A percentile compares a stretch with the other conserved stretches of the same genome.
These are phyloP conservation scores for Heterobasidion annosum DNA, from an alignment of 1,284 basidiomycete genomes.

Conservation along the genomic window DNA sequence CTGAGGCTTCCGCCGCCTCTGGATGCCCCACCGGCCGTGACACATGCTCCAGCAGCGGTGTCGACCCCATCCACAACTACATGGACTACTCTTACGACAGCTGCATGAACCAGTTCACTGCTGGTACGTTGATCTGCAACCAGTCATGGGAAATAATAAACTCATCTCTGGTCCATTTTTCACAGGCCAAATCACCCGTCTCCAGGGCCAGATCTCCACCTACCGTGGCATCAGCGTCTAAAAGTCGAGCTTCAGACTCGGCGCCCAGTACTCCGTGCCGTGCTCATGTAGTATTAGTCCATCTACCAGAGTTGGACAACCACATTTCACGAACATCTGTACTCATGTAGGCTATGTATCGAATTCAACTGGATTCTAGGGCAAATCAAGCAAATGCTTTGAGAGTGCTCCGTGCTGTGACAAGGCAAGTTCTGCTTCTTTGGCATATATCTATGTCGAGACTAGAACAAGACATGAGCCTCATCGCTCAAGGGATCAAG, in stretches of 20 bases:
- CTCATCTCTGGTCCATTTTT: neutral
- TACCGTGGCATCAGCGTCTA: constrained; percentile 31
- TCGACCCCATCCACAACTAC: constrained; percentile 36
- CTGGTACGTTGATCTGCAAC: constrained; percentile 14
- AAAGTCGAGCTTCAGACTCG: neutral
- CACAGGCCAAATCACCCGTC: constrained; percentile 27
- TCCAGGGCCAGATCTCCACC: constrained; percentile 31
- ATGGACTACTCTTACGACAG: constrained; percentile 19
- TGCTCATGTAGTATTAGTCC: too few relatives aligned
- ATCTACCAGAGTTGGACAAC: too few relatives aligned
- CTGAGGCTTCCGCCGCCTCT: constrained; percentile 32
- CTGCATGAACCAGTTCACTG: constrained; percentile 42
- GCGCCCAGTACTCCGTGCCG: neutral
- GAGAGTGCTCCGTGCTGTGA: too few relatives aligned
- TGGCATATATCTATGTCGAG: too few relatives aligned
- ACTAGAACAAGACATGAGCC: too few relatives aligned
- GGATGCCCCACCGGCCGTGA: constrained; percentile 39
- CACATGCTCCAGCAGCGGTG: constrained; percentile 33
- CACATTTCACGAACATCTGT: too few relatives aligned
- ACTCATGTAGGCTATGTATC: too few relatives aligned
- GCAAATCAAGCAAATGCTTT: too few relatives aligned
- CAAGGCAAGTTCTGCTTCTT: too few relatives aligned
- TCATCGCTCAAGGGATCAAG: too few relatives aligned
- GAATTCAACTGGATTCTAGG: too few relatives aligned
- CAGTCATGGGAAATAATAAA: neutral